Base-by-base conservation (phyloP, 345 rosid species). In the Acer negundo region DNA sequence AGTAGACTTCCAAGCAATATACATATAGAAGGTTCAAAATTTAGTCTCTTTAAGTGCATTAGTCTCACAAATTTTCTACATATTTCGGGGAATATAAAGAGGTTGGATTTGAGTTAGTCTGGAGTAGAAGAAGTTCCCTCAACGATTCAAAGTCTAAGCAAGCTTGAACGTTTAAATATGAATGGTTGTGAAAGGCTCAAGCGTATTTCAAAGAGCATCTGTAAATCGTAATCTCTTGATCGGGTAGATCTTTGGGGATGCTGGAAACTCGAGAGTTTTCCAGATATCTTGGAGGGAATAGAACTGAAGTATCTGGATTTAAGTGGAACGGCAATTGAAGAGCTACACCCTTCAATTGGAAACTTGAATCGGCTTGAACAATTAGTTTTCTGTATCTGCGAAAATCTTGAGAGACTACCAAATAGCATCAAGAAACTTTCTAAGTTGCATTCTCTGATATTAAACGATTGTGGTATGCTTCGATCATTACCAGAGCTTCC, bases 211-310 rank as follows among this genome's bases (percentile, higher is more conserved):
- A 71, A 78, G 63, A 70, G 83, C 65, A 74, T 85, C 35, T 64
- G 51, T 49, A 56, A 77, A 28, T 75, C 80, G 82, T 61, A 78
- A 69, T 74, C 81, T 64, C 84, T 82, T 13, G 42, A 49, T 59
- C 7, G 6, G 22, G 56, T 86, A 16, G 17, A 17, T 40, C 55
- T 86, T 55, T 12, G 7, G 2, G 77, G 69, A 15, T 84, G 87
- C 77, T 82, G 55, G 51, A 58, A 64, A 59, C 82, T 86, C 28
- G 79, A 71, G 51, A 76, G 58, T 80, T 81, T 84, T 55, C 89
- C 84, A 26, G 76, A 75, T 40, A 70, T 70, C 51, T 44, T 75
- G 8, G 79, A 76, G 16, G 12, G 15, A 7, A 78, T 86, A 72
- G 78, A 69, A n/a, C 23, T 47, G 51, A 47, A 47, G 13, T 0